These are phyloP conservation scores for Castanospermum australe DNA, from an alignment of 306 rosid species.

Conservation along the genomic window DNA sequence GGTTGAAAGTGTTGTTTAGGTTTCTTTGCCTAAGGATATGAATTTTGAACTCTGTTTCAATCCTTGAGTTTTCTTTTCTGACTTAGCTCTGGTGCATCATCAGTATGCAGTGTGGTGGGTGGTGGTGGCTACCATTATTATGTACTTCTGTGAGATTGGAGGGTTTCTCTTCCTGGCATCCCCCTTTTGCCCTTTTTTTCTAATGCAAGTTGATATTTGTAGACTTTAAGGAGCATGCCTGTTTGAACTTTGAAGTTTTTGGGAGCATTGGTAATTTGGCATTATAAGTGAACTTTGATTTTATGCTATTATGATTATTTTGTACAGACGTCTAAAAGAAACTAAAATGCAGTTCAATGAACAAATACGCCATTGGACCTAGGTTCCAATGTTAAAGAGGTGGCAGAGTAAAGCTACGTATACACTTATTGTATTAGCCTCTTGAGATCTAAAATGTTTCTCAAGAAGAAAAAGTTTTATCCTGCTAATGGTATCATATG, in stretches of 20 bases:
- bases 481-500: not conserved
- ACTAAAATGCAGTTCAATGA: not conserved
- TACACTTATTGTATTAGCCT: not conserved
- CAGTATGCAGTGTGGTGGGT: no score
- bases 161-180: no score
- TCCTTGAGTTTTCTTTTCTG: not conserved
- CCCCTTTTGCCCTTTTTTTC: no score
- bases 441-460: not conserved
- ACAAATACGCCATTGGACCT: not conserved
- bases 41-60: not conserved
- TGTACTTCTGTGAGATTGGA: no score
- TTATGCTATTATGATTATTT: not conserved
- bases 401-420: not conserved
- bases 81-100: no score
- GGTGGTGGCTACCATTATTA: no score
- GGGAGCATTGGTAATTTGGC: not conserved
- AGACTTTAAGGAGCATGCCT: no score
- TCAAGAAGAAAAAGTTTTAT: not conserved
- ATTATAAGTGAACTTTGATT: not conserved
- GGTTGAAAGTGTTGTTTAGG: slow-evolving; percentile 5
- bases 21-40: not conserved
- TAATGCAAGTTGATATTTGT: no score
- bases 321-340: not conserved
- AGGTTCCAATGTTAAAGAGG: not conserved
- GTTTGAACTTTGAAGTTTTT: not conserved